Conservation (phyloP, 805 yeast species). For the Wickerhamiella siamensis region DNA sequence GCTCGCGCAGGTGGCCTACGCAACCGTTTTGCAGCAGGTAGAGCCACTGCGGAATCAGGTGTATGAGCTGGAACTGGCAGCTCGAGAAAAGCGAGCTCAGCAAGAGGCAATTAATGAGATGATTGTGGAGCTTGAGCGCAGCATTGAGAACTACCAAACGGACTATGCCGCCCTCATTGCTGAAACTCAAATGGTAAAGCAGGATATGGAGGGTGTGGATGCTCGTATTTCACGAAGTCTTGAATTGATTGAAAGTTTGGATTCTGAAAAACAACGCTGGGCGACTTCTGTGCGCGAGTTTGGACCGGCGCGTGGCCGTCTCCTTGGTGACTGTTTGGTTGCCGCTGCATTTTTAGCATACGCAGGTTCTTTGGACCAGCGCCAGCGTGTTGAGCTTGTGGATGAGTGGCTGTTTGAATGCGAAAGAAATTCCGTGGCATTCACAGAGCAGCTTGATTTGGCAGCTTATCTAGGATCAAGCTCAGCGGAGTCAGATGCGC, state of each 20-base stretch:
- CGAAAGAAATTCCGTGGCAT: slow-evolving; percentile 26
- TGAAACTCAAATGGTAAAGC: slow-evolving; percentile 60
- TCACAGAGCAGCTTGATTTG: slow-evolving; percentile 19
- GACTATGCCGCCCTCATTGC: slow-evolving; percentile 63
- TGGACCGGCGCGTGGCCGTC: slow-evolving; percentile 28
- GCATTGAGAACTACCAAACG: slow-evolving; percentile 52
- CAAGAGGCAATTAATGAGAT: slow-evolving; percentile 64
- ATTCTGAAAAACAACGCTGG: slow-evolving; percentile 67
- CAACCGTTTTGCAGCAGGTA: slow-evolving; percentile 51
- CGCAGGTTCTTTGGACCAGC: slow-evolving; percentile 44
- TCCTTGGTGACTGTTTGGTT: slow-evolving; percentile 54
- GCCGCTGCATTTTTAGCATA: slow-evolving; percentile 49
- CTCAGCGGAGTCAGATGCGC: slow-evolving; percentile 35
- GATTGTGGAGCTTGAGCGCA: slow-evolving; percentile 57
- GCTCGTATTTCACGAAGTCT: slow-evolving; percentile 48
- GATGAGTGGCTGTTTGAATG: slow-evolving; percentile 29
- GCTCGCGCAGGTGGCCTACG: slow-evolving; percentile 69
- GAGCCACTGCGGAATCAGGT: slow-evolving; percentile 66
- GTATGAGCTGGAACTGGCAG: slow-evolving; percentile 39
- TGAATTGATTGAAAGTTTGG: slow-evolving; percentile 45
- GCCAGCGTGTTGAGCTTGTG: slow-evolving; percentile 28
- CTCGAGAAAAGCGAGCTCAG: slow-evolving; percentile 46
- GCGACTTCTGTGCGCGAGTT: slow-evolving; percentile 39
- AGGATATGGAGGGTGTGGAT: slow-evolving; percentile 52
- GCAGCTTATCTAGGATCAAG: not conserved